A percentile compares a stretch with the other conserved stretches of the same genome.
phyloP scores from a whole-genome alignment of 805 yeast species.

The Candida namnaoensis region DNA sequence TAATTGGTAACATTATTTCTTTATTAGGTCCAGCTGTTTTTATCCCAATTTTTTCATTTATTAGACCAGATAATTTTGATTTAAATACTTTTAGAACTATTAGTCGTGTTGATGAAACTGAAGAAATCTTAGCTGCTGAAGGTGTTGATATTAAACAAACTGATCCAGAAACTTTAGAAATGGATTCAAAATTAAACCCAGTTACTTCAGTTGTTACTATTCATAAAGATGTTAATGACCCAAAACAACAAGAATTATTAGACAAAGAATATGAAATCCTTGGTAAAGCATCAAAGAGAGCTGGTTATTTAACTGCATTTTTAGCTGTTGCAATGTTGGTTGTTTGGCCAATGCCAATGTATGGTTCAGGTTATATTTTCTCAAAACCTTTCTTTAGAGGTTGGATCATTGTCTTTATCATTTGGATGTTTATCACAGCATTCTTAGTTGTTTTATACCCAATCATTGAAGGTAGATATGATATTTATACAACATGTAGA shows the following conservation, averaged over 20 bases:
- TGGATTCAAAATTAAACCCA: conserved; percentile 18
- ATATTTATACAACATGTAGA: conserved; percentile 53
- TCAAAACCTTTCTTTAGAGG: too few species aligned
- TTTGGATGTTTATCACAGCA: conserved; percentile 1
- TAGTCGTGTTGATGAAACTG: conserved; percentile 63
- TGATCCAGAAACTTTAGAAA: neutral
- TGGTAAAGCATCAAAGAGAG: conserved; percentile 49
- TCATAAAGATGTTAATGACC: conserved; percentile 18
- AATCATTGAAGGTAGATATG: conserved; percentile 20
- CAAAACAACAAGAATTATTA: conserved; percentile 15
- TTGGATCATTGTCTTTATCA: neutral
- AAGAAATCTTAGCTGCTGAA: conserved; percentile 45
- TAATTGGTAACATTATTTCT: conserved; percentile 71
- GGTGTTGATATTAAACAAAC: conserved; percentile 12
- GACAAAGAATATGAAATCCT: conserved; percentile 47
- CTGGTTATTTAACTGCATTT: conserved; percentile 49
- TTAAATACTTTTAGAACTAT: conserved; percentile 56
- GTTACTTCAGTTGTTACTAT: conserved; percentile 22
- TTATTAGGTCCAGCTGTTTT: conserved; percentile 61
- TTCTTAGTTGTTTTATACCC: neutral
- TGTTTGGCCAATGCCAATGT: conserved; percentile 95
- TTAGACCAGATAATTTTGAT: conserved; percentile 65
- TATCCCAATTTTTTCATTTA: conserved; percentile 55
- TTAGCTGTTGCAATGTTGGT: conserved; percentile 59
- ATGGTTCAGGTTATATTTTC: too few species aligned